Base-by-base conservation (phyloP, 768 basidiomycete species). In the Serendipita sp. region DNA sequence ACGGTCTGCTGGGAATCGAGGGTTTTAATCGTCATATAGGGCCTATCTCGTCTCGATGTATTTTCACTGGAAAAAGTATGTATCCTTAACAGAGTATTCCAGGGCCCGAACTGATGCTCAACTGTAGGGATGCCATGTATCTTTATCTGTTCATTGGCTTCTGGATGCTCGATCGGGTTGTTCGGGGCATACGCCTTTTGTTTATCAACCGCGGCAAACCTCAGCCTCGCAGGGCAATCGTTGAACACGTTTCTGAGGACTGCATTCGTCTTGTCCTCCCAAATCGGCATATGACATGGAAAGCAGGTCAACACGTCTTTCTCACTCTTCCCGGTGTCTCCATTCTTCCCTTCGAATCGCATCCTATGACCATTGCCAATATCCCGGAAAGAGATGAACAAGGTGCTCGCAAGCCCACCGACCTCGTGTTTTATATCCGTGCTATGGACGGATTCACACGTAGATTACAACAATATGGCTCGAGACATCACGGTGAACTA, bases 361-460 rank as follows among this genome's bases (percentile, higher is more conserved):
- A 85, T 66, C 84, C 84, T 1, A 85, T 85, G 71, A 83, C 84
- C 0, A 83, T 85, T 64, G 75, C 81, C 3, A 80, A 74, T 23
- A 69, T 79, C 52, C 74, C 76, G 47, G 73, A 38, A 8, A 60
- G 5, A 60, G 56, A 60, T 30, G 48, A 51, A 32, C 18, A 51
- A 5, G 56, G 56, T 11, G 16, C 10, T 23, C 16, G 4, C 2
- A 60, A 60, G 18, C n/a, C 36, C 67, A 78, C 77, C 65, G 76
- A 83, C 35, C 72, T 86, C 13, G 74, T 76, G 2, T 86, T 88
- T 72, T 72, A 88, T 56, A 73, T 87, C 66, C 78, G 83, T n/a
- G 82, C 82, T 16, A 75, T 79, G 44, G 73, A 76, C 16, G 86
- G 87, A 0, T 83, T 86, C 69, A 88, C 86, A 3, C 77, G 75